phyloP scores from a whole-genome alignment of 306 rosid species.

The Rosa rugosa region DNA sequence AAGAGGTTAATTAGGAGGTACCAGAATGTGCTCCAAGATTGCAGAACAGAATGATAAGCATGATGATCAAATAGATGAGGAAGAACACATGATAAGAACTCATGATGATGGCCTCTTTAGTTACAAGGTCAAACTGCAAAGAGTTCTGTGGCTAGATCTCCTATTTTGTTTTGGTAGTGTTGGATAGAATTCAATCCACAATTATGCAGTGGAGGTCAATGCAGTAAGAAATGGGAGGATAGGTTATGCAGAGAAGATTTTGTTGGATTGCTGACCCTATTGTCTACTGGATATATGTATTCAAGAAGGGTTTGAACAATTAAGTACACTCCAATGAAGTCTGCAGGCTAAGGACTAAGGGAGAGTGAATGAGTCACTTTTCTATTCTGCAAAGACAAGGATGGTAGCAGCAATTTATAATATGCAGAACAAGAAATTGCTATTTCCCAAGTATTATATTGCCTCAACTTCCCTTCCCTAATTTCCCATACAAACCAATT shows the following conservation, averaged over 20 bases:
- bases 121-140: conserved; percentile 4
- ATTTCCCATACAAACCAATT: no score
- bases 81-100: conserved; percentile 35
- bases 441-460: not conserved
- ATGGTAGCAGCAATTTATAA: conserved; percentile 26
- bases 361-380: not conserved
- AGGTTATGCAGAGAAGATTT: not conserved
- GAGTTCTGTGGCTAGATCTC: not conserved
- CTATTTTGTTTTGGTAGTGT: not conserved
- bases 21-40: conserved; percentile 43
- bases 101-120: conserved; percentile 26
- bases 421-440: conserved; percentile 25
- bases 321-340: not conserved
- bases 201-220: not conserved
- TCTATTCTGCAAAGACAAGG: conserved; percentile 11
- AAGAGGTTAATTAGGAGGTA: conserved; percentile 9
- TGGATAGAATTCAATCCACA: not conserved
- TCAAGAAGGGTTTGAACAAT: not conserved
- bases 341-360: not conserved
- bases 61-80: conserved; percentile 28
- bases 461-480: no score
- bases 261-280: not conserved
- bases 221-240: not conserved
- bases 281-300: not conserved
- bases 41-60: conserved; percentile 30